phyloP scores from a whole-genome alignment of 495 filamentous ascomycete genomes.

The Thermothielavioides terrestris region DNA sequence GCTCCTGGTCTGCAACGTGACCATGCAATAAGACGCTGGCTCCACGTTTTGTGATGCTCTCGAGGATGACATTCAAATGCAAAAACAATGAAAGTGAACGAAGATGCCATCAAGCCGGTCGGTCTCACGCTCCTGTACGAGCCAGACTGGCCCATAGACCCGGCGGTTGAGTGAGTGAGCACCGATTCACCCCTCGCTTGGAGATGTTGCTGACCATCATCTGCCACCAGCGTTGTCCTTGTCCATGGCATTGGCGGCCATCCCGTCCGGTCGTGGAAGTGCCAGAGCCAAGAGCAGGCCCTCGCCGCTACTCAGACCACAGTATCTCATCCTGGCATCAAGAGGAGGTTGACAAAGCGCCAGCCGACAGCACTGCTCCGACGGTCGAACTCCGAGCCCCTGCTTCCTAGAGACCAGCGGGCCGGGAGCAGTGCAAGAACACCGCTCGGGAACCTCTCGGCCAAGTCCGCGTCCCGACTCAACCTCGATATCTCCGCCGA shows the following conservation, averaged over 20 bases:
- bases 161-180: conserved; percentile 27
- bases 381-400: conserved; percentile 20
- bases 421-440: not conserved
- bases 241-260: conserved; percentile 33
- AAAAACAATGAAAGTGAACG: conserved; percentile 23
- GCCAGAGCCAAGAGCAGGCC: conserved; percentile 3
- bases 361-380: conserved; percentile 9
- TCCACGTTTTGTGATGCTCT: conserved; percentile 6
- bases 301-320: conserved; percentile 12
- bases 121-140: conserved; percentile 33
- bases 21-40: not conserved
- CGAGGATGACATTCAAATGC: no score
- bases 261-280: conserved; percentile 30
- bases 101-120: conserved; percentile 22
- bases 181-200: no score
- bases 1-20: not conserved
- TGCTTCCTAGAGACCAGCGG: conserved; percentile 3
- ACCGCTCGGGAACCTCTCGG: conserved; percentile 12
- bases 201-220: not conserved
- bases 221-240: conserved; percentile 26
- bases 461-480: conserved; percentile 17
- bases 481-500: conserved; percentile 10
- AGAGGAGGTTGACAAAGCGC: conserved; percentile 13
- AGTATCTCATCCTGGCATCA: conserved; percentile 1
- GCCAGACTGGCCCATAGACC: conserved; percentile 23